Evolutionary conservation across 352 stramenopile species (phyloP).

Genomic region (Phytophthora crassamura): DNA sequence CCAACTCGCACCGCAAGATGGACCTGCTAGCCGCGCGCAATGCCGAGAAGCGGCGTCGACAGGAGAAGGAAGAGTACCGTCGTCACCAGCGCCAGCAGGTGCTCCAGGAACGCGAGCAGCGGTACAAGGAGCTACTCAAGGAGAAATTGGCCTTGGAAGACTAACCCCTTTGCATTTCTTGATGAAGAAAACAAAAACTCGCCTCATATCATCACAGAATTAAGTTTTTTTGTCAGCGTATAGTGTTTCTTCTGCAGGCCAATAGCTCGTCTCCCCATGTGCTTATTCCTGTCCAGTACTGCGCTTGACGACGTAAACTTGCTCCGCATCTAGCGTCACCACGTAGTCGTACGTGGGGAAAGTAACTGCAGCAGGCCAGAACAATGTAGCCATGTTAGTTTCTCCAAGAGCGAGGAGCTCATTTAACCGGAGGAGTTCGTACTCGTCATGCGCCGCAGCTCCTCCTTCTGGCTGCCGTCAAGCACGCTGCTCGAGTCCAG

Average conservation of each 20-base stretch:
- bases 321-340: slow-evolving; percentile 64
- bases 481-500: slow-evolving; percentile 69
- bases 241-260: background rate
- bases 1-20: slow-evolving; percentile 91
- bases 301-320: slow-evolving; percentile 84
- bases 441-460: slow-evolving; percentile 73
- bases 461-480: slow-evolving; percentile 61
- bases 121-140: slow-evolving; percentile 79
- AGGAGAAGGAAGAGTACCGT: slow-evolving; percentile 90
- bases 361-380: slow-evolving; percentile 43
- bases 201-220: background rate
- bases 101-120: slow-evolving; percentile 64
- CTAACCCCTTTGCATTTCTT: slow-evolving; percentile 2
- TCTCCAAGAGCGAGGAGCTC: slow-evolving; percentile 8
- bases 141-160: slow-evolving; percentile 82
- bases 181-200: background rate
- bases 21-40: slow-evolving; percentile 91
- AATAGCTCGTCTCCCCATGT: slow-evolving; percentile 3
- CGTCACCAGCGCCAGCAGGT: slow-evolving; percentile 70
- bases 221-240: background rate
- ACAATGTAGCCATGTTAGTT: slow-evolving; percentile 3
- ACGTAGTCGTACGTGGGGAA: slow-evolving; percentile 74
- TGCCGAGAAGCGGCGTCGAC: slow-evolving; percentile 91
- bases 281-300: slow-evolving; percentile 40
- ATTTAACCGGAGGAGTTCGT: slow-evolving; percentile 4